Evolutionary conservation across 805 yeast genomes (phyloP), one percentile per base, ranked within the genome.

Genomic region (Wickerhamomyces rabaulensis): DNA sequence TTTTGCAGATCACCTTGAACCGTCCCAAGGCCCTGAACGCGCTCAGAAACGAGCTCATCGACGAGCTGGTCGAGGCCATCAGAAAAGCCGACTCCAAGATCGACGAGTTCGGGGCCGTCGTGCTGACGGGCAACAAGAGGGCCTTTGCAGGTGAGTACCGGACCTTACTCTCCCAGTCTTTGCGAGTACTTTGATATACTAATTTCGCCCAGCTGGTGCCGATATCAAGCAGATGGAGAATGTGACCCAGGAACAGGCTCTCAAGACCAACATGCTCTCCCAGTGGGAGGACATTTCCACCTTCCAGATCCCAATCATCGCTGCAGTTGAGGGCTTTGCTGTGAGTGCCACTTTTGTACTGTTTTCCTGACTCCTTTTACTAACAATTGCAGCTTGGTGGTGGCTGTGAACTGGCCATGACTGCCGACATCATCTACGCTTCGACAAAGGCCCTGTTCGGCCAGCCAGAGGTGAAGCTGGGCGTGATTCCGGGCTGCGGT

Each of bases 331-430:
- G 51, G 82, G 82, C 10, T 75, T 60, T 51, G 80, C 80, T 13
- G 39, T 36, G 23, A 36, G 39, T 36, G 3, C 16, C 7, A 3
- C 21, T 9, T 4, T 50, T 15, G 20, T 16, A 17, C 12, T 33
- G 8, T 33, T 3, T 17, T 17, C 6, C 10, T 33, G 16, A 4
- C 19, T 5, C 4, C 21, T 5, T 19, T 17, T 33, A 33, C 21
- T 33, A 33, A 33, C 37, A 17, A 36, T 3, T 17, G 7, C n/a
- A 36, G 39, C 67, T 77, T 12, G 82, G 82, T 23, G 82, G 82
- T 17, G 82, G 81, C 19, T 75, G 78, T 49, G 82, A 76, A 55
- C 58, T 76, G 35, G 80, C 81, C 19, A 74, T 76, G 80, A 63
- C 68, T 62, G 56, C 57, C 35, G 82, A 76, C 52, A 70, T 76